Evolutionary conservation across 495 filamentous ascomycete genomes (phyloP), one percentile per base, ranked within the genome.

Genomic region (Hypoxylon fuscum): DNA sequence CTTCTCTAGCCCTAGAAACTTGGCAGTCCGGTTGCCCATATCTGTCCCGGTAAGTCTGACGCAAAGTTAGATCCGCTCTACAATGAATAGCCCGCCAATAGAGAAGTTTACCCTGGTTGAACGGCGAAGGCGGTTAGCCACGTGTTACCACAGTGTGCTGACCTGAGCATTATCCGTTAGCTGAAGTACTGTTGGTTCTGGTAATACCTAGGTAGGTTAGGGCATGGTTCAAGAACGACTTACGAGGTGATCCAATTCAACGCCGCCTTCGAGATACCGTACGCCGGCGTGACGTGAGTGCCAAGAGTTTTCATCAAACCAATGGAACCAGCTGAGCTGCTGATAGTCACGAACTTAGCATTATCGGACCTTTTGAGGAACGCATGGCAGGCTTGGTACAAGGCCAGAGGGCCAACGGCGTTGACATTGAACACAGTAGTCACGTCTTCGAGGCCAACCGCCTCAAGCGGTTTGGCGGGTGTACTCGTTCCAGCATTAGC

Each of bases 401-500:
- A 32, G 3, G 45, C 17, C 1, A 72, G 20, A 8, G 62, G 59
- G 9, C 62, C 66, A 0, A 69, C 5, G 1, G 72, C 55, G 52
- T 67, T 72, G 42, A 61, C 27, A 14, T 60, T 35, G 27, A 57
- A 55, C 6, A 42, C 25, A 22, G 35, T 27, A 10, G 43, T 3
- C 37, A 63, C 34, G 3, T 41, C 44, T 32, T 35, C 47, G 1
- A 43, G 27, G 38, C 43, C 53, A 34, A 55, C 70, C 35, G 18
- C 57, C 50, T 55, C 64, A n/a, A 68, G 51, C 9, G 63, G 37
- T 0, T 29, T 52, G 10, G 68, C 61, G 47, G 53, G 56, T 1
- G 72, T 68, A 25, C 40, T 74, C 1, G 60, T 41, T 12, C 71
- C 71, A 2, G 69, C 66, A 45, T 69, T 74, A 11, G 64, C 45